Conservation (phyloP, 139 green algal species). For the Eudorina sp. region DNA sequence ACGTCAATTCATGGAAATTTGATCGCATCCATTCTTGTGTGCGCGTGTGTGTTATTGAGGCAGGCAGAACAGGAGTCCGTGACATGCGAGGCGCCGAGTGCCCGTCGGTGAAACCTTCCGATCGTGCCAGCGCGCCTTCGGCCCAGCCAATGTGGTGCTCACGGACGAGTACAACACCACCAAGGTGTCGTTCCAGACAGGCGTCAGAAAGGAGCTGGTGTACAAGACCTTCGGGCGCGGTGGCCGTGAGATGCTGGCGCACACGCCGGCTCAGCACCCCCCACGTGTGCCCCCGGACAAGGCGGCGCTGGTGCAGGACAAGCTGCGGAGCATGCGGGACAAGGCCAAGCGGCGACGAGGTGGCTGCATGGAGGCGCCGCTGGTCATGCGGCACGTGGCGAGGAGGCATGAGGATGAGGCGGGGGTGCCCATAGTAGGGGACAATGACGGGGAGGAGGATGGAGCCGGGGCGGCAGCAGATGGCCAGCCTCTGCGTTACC, state of each 20-base stretch:
- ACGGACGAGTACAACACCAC: neutral
- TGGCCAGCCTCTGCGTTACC: neutral
- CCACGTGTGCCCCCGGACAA: neutral
- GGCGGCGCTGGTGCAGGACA: neutral
- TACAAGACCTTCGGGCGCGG: neutral
- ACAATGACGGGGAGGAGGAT: neutral
- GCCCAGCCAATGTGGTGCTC: neutral
- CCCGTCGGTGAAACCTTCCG: neutral
- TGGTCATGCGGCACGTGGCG: neutral
- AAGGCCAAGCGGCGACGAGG: neutral
- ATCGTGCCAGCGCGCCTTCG: neutral
- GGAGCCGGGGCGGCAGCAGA: neutral
- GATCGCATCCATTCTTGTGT: no score
- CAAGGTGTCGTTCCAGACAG: neutral
- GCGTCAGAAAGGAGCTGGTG: neutral
- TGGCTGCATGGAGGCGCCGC: neutral
- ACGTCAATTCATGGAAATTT: no score
- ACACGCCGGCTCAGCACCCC: neutral
- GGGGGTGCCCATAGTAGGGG: neutral
- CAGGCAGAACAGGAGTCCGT: no score
- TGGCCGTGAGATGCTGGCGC: neutral
- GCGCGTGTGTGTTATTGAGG: no score
- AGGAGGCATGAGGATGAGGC: neutral
- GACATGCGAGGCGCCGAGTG: no score
- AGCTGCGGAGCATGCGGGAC: neutral